Evolutionary conservation across 2,329 filamentous ascomycete genomes (phyloP), one percentile per base, ranked within the genome.

Genomic region (Paecilomyces niveus): DNA sequence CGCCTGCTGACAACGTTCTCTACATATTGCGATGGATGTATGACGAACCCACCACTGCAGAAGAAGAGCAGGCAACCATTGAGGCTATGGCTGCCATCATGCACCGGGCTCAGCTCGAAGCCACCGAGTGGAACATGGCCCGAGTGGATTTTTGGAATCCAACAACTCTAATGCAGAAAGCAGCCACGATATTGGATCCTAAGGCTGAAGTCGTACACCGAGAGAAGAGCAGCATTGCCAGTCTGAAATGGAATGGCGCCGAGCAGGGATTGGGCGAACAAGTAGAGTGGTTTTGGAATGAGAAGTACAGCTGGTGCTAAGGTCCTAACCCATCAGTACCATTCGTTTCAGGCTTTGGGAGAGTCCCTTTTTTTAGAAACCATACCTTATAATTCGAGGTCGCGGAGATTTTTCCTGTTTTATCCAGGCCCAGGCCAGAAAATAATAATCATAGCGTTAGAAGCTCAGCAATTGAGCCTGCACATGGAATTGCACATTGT

Each of bases 61-160:
- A 69, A 32, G 80, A 80, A 3, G 76, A 80, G 45, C 76, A 87
- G 53, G 72, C 73, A 0, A 73, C 77, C 15, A 81, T 82, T 0
- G 76, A 74, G 35, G 79, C 80, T 1, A 80, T 95, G 59, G 78
- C 80, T 39, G 82, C 83, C 2, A 80, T 96, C 26, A 70, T 96
- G 52, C 73, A 76, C 50, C 78, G 86, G 52, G 92, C 91, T 3
- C 85, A 88, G 67, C 74, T 75, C 8, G 85, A 95, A 73, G 92
- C 92, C 1, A 74, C 79, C 2, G 79, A 84, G 58, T 96, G 90
- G 88, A 78, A 83, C 52, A 85, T 90, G 76, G 79, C 81, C 49
- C 81, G 84, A 53, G 84, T 96, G 3, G 83, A 92, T 70, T 78
- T 93, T 55, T 97, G 93, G 93, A 96, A 94, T 69, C 92, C 92